Conservation (phyloP, 2,329 filamentous ascomycete species). For the Paracorniculantispora psalliotae region DNA sequence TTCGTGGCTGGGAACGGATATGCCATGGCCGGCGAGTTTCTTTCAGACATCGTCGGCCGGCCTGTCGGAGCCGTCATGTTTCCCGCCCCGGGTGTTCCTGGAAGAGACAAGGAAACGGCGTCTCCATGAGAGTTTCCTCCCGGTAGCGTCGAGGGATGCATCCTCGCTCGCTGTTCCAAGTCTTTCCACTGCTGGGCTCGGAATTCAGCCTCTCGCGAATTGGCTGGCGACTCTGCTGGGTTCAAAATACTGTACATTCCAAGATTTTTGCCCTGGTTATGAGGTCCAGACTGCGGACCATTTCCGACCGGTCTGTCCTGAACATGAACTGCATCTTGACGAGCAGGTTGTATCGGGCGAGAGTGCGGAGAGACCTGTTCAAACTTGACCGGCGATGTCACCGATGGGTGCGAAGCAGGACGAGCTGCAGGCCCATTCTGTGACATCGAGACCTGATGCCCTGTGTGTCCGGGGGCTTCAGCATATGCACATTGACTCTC, state of each 20-base stretch:
- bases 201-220: conserved; percentile 17
- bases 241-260: conserved; percentile 37
- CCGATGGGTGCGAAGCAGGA: conserved; percentile 48
- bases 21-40: conserved; percentile 26
- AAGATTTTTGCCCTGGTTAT: conserved; percentile 24
- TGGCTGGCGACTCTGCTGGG: conserved; percentile 27
- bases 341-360: conserved; percentile 10
- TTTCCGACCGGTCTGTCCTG: conserved; percentile 15
- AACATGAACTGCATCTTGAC: conserved; percentile 22
- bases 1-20: conserved; percentile 29
- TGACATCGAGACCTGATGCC: conserved; percentile 61
- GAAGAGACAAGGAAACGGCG: conserved; percentile 28
- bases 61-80: conserved; percentile 23
- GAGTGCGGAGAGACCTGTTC: conserved; percentile 20
- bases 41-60: conserved; percentile 26
- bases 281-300: conserved; percentile 19
- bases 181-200: conserved; percentile 19
- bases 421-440: conserved; percentile 54
- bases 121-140: conserved; percentile 24
- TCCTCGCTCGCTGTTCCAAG: conserved; percentile 16
- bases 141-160: conserved; percentile 19
- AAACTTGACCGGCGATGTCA: conserved; percentile 39
- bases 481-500: conserved; percentile 54
- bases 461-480: conserved; percentile 45
- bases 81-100: conserved; percentile 26